phyloP scores from a whole-genome alignment of 1,284 basidiomycete genomes.

The Sphaerobolus stellatus region DNA sequence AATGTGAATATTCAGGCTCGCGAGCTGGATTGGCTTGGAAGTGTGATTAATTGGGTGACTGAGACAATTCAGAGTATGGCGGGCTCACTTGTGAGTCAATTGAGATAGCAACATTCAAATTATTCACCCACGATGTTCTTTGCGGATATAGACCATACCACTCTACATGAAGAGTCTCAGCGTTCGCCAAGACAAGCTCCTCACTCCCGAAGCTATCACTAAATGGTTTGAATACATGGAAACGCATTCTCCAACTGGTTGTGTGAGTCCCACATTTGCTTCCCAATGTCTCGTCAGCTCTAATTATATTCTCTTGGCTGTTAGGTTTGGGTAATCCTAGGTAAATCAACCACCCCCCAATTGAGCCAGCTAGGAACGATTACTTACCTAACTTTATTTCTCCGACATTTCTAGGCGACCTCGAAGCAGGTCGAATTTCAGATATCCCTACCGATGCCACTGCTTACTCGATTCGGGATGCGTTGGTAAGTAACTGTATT shows the following conservation, averaged over 20 bases:
- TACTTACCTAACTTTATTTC: no score
- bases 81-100: constrained; percentile 6
- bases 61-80: constrained; percentile 5
- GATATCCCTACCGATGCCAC: constrained; percentile 19
- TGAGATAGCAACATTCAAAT: neutral
- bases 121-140: no score
- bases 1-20: neutral
- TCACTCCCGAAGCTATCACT: constrained; percentile 6
- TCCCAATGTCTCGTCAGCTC: neutral
- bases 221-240: constrained; percentile 13
- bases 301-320: no score
- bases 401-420: neutral
- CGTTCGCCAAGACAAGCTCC: constrained; percentile 6
- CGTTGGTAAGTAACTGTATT: constrained; percentile 15
- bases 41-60: constrained; percentile 8
- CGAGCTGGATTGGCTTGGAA: constrained; percentile 7
- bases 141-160: constrained; percentile 5
- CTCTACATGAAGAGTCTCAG: constrained; percentile 13
- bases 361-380: no score
- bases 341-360: no score
- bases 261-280: neutral
- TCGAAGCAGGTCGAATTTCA: constrained; percentile 22
- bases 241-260: constrained; percentile 7
- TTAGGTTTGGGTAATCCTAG: neutral
- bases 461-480: constrained; percentile 27